Evolutionary conservation across 2,329 filamentous ascomycete species (phyloP).

Genomic region (Lachnellula cervina): DNA sequence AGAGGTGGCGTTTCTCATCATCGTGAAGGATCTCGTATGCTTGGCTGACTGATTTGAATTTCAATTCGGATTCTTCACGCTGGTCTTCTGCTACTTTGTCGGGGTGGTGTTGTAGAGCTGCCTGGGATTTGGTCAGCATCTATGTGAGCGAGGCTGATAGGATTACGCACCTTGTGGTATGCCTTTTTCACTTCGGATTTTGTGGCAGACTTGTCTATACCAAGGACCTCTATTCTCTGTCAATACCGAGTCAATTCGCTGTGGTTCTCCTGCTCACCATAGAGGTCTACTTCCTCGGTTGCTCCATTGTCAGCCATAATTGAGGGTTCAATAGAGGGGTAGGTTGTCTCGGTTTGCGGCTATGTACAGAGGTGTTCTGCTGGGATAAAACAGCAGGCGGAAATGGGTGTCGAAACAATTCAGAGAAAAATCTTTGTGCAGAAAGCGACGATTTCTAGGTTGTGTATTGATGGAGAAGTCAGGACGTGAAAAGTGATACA

Average conservation of each 20-base stretch:
- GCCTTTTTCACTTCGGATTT: slow-evolving; percentile 89
- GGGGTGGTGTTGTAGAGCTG: slow-evolving; percentile 82
- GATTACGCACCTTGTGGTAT: slow-evolving; percentile 72
- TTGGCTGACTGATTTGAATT: slow-evolving; percentile 88
- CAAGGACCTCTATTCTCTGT: slow-evolving; percentile 66
- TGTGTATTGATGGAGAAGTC: background rate
- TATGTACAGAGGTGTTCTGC: background rate
- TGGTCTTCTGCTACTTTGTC: slow-evolving; percentile 90
- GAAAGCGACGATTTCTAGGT: no score
- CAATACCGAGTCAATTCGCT: slow-evolving; percentile 16
- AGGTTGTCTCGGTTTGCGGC: background rate
- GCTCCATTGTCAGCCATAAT: slow-evolving; percentile 29
- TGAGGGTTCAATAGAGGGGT: slow-evolving; percentile 11
- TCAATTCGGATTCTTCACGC: slow-evolving; percentile 78
- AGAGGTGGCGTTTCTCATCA: slow-evolving; percentile 86
- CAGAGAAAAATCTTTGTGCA: no score
- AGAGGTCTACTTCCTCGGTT: slow-evolving; percentile 51
- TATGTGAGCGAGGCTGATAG: slow-evolving; percentile 7
- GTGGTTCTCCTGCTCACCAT: slow-evolving; percentile 41
- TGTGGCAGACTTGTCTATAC: slow-evolving; percentile 64
- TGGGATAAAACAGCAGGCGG: background rate
- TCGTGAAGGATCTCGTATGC: slow-evolving; percentile 98
- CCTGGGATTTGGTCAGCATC: slow-evolving; percentile 44
- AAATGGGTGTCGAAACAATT: no score
- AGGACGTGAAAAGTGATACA: no score